Base-by-base conservation (phyloP, 2,329 filamentous ascomycete genomes). In the Knufia fluminis region DNA sequence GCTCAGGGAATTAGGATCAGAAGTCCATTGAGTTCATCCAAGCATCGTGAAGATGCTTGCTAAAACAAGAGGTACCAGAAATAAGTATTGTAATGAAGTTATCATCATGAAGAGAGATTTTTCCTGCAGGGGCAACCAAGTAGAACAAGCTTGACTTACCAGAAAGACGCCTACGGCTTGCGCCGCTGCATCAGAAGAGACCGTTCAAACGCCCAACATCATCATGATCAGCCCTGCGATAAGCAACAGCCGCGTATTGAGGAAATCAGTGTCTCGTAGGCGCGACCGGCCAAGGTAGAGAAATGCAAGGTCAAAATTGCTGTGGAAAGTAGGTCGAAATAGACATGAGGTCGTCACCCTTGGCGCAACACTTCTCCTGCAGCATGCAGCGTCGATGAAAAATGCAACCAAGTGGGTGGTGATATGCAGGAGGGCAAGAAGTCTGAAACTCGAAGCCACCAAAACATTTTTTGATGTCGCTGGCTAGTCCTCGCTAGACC, bases 11-110 rank as follows among this genome's bases (percentile, higher is more conserved):
- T 19, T 32, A 3, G 22, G 26, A 65, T 90, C 85, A 90, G 85
- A 89, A 87, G 85, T 88, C 83, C 83, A 73, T 73, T 85, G 75
- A 79, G 85, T 86, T 87, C 85, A 90, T 86, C 69, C 82, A 75
- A 68, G 71, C 35, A 43, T 60, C 61, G 58, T 56, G 61, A 56
- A 62, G 58, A 58, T 60, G 64, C 63, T 64, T 76, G 75, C 81
- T 92, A 83, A 86, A 80, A 88, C 88, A 92, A 94, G 89, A 94
- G 89, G 88, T 94, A 89, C 88, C 88, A 94, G 86, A 94, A 90
- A 84, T 53, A 74, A 71, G 66, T 69, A 66, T 49, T 45, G 46
- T 40, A 38, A 52, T n/a, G 43, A 73, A 71, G 75, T 74, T 80
- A 77, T 91, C 86, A 90, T 91, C 86, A 88, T 78, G 55, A 35